These are phyloP conservation scores for Coemansia guatemalensis DNA, from an alignment of 192 early-diverging fungal genomes.

Conservation along the genomic window DNA sequence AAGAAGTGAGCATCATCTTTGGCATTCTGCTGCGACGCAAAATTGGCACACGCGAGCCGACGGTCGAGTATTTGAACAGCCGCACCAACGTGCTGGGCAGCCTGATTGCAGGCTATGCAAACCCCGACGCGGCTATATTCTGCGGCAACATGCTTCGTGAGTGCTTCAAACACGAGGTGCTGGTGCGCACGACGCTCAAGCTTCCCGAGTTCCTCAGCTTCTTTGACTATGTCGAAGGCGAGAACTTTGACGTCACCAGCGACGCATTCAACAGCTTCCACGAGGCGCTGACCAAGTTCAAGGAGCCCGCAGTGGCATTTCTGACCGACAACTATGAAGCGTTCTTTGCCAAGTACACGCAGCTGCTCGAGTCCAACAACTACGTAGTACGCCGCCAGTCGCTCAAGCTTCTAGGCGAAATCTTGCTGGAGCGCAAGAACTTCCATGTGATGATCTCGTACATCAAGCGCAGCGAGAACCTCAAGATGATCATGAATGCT, in stretches of 20 bases:
- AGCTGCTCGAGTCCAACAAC: slow-evolving; percentile 83
- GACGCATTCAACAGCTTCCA: slow-evolving; percentile 99
- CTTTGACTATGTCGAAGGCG: slow-evolving; percentile 93
- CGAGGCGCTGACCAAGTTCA: slow-evolving; percentile 95
- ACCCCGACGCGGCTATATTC: slow-evolving; percentile 93
- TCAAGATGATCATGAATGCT: slow-evolving; percentile 98
- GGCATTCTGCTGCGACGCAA: slow-evolving; percentile 94
- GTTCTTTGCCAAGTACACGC: slow-evolving; percentile 69
- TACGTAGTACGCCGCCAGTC: slow-evolving; percentile 99
- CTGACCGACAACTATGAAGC: slow-evolving; percentile 86
- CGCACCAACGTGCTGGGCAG: slow-evolving; percentile 81
- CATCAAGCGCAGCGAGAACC: slow-evolving; percentile 87
- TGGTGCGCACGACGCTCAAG: slow-evolving; percentile 83
- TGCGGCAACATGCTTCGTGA: slow-evolving; percentile 98
- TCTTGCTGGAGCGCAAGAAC: slow-evolving; percentile 94
- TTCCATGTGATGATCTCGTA: slow-evolving; percentile 94
- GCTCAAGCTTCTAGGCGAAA: slow-evolving; percentile 96
- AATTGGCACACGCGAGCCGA: slow-evolving; percentile 93
- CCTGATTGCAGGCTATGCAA: slow-evolving; percentile 90
- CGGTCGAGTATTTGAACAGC: slow-evolving; percentile 90
- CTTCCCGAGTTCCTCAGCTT: slow-evolving; percentile 90
- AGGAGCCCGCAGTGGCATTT: slow-evolving; percentile 86
- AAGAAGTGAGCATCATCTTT: slow-evolving; percentile 98
- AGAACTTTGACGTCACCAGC: slow-evolving; percentile 97
- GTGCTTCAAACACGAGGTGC: slow-evolving; percentile 90